These are phyloP conservation scores for Kwoniella mangroviensis DNA, from an alignment of 768 basidiomycete species.

Conservation along the genomic window DNA sequence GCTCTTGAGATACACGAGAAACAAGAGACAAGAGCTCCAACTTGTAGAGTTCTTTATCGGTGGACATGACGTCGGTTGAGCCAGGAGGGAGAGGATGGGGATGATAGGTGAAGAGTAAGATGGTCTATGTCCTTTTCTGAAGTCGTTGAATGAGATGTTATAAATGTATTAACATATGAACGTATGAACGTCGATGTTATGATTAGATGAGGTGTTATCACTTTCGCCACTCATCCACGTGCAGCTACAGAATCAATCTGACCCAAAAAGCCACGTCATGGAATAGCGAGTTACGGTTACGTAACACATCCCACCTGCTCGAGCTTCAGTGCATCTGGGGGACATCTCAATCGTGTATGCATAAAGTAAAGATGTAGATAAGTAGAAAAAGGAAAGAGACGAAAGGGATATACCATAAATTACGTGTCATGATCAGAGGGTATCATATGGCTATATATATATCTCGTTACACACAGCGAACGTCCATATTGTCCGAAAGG, in stretches of 20 bases:
- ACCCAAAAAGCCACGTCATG: too few species aligned
- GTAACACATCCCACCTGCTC: neutral
- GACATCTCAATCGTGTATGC: slow-evolving; percentile 23
- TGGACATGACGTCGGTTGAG: slow-evolving; percentile 24
- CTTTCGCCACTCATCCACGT: too few species aligned
- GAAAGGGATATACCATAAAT: slow-evolving; percentile 4
- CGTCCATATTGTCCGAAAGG: slow-evolving; percentile 13
- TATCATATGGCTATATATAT: neutral
- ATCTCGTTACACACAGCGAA: slow-evolving; percentile 21
- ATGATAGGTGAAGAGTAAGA: too few species aligned
- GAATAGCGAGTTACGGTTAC: too few species aligned
- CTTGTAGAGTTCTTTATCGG: slow-evolving; percentile 73
- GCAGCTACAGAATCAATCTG: too few species aligned
- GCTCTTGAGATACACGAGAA: slow-evolving; percentile 88
- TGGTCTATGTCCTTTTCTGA: too few species aligned
- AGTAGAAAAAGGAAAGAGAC: neutral
- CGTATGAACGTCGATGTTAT: too few species aligned
- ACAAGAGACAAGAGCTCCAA: slow-evolving; percentile 92
- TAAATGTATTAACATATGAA: too few species aligned
- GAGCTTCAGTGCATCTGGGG: neutral
- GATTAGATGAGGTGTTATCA: too few species aligned
- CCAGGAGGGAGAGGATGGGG: neutral
- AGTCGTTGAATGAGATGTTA: too few species aligned
- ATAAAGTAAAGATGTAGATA: neutral
- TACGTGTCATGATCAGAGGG: slow-evolving; percentile 10